These are phyloP conservation scores for Hygrophorus russula DNA, from an alignment of 768 basidiomycete genomes.

Conservation along the genomic window DNA sequence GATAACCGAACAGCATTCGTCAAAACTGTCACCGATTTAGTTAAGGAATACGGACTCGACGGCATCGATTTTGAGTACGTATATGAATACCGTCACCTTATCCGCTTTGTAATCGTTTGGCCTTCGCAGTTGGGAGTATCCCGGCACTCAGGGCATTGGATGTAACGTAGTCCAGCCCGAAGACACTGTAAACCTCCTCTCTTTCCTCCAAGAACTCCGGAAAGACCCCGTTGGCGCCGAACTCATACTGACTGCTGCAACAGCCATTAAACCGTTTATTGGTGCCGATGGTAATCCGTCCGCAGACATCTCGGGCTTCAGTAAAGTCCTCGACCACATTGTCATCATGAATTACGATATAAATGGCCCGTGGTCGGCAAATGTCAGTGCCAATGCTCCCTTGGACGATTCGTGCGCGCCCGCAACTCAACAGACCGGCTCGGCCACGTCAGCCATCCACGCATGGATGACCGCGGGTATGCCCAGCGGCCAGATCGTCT, in stretches of 20 bases:
- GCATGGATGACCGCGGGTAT: slow-evolving; percentile 75
- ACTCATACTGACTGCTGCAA: slow-evolving; percentile 34
- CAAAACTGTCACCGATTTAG: slow-evolving; percentile 41
- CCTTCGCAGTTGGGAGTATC: slow-evolving; percentile 59
- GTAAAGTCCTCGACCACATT: slow-evolving; percentile 35
- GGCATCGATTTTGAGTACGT: slow-evolving; percentile 44
- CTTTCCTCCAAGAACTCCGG: slow-evolving; percentile 56
- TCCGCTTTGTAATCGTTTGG: background rate
- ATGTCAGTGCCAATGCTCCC: slow-evolving; percentile 76
- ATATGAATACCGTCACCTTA: background rate
- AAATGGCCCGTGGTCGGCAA: slow-evolving; percentile 38
- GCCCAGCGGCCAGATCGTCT: slow-evolving; percentile 56
- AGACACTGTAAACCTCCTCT: slow-evolving; percentile 59
- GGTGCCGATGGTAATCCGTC: slow-evolving; percentile 38
- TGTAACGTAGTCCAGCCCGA: slow-evolving; percentile 38
- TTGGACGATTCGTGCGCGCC: slow-evolving; percentile 68
- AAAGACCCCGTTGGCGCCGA: slow-evolving; percentile 27
- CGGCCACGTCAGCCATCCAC: slow-evolving; percentile 61
- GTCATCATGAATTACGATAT: slow-evolving; percentile 65
- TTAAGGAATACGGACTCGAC: slow-evolving; percentile 38
- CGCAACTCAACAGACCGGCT: slow-evolving; percentile 48
- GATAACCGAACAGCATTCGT: slow-evolving; percentile 53
- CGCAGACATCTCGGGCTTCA: slow-evolving; percentile 49
- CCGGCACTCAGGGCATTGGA: slow-evolving; percentile 39
- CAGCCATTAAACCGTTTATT: slow-evolving; percentile 14